Evolutionary conservation across 23 red algal genomes (phyloP).

Genomic region (Agarophyton chilense): DNA sequence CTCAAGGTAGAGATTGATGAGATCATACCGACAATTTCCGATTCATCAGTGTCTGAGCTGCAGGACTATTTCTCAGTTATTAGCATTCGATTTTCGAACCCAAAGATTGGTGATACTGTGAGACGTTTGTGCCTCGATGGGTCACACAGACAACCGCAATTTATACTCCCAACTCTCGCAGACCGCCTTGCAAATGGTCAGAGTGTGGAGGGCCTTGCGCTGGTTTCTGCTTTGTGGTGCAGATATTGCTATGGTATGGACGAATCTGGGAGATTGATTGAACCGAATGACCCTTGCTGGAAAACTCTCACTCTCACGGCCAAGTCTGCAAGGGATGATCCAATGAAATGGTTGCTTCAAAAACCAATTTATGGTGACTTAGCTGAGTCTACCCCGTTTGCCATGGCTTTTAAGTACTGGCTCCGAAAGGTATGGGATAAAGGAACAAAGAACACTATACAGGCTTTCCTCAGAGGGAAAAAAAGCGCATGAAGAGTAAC

Average conservation of each 20-base stretch:
- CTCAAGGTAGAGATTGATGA: conserved; percentile 11
- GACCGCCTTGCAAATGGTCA: neutral
- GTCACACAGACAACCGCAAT: conserved; percentile 36
- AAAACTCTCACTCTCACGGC: neutral
- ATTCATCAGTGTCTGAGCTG: neutral
- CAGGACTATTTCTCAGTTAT: conserved; percentile 1
- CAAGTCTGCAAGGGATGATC: neutral
- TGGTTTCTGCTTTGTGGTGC: conserved; percentile 42
- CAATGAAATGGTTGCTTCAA: neutral
- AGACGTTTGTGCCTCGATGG: conserved; percentile 47
- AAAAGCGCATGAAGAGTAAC: neutral
- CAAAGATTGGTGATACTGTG: conserved; percentile 22
- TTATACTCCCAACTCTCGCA: conserved; percentile 31
- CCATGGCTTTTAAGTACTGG: neutral
- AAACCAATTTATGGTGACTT: conserved; percentile 30
- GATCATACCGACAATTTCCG: neutral
- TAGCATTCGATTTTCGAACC: conserved; percentile 30
- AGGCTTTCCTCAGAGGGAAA: neutral
- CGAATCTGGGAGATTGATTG: conserved; percentile 1
- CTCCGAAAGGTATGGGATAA: conserved; percentile 13
- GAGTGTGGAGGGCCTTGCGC: neutral
- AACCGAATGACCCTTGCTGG: conserved; percentile 28
- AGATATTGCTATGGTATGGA: conserved; percentile 20
- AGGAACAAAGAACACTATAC: neutral
- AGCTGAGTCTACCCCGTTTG: neutral